These are phyloP conservation scores for Porphyrellus sp. DNA, from an alignment of 1,284 basidiomycete species.

Conservation along the genomic window DNA sequence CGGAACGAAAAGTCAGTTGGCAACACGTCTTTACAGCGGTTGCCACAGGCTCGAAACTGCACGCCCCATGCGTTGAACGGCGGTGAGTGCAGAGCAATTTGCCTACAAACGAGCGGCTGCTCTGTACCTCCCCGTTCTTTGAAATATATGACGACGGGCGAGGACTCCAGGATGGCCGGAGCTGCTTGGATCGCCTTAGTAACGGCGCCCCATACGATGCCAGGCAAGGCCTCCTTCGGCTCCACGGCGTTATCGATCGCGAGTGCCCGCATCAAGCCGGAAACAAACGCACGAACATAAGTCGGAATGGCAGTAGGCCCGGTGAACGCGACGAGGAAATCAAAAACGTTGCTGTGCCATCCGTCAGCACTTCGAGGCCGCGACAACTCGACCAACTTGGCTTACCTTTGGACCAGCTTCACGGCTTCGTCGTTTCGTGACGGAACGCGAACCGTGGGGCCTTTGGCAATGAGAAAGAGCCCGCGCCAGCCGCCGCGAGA, in stretches of 20 bases:
- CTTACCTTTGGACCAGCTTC: background rate
- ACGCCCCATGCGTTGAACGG: conserved; percentile 1
- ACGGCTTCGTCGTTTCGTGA: background rate
- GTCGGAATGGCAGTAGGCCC: background rate
- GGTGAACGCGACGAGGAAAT: background rate
- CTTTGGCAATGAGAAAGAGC: background rate
- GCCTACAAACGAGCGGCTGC: background rate
- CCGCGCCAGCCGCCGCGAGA: background rate
- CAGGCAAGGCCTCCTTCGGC: too few relatives aligned
- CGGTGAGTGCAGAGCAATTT: background rate
- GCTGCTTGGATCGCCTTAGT: background rate
- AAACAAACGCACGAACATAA: background rate
- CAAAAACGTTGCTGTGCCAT: background rate
- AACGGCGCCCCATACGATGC: background rate
- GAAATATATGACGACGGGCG: background rate
- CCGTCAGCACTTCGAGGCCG: background rate
- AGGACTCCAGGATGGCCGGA: background rate
- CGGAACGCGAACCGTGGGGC: background rate
- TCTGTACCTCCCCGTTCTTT: background rate
- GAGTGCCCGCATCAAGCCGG: background rate
- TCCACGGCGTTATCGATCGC: background rate
- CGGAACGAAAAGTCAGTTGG: background rate
- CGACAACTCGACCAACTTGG: background rate
- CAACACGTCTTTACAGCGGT: background rate
- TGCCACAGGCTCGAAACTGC: background rate